Evolutionary conservation across 2,329 filamentous ascomycete genomes (phyloP), one percentile per base, ranked within the genome.

Genomic region (Pestalotiopsis sp.): DNA sequence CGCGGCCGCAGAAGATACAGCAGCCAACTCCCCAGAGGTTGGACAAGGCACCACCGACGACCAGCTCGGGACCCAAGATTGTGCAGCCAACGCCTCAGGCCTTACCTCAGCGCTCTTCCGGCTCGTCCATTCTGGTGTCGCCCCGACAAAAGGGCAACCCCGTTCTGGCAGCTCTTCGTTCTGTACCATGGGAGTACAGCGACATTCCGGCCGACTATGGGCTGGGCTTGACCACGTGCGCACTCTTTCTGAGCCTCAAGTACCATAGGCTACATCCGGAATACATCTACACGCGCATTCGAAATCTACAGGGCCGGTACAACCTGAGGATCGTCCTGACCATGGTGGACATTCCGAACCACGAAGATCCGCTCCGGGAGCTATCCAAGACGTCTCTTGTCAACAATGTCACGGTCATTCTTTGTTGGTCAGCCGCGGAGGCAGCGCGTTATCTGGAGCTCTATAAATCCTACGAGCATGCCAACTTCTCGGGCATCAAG

Each of bases 261-360:
- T 99, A 99, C 81, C 96, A 99, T 81, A 94, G 95, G 36, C 87
- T 99, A 66, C 96, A 99, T 78, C 96, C 96, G 0, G 96, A 99
- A 81, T 99, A 99, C 84, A 94, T 99, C 76, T 98, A 98, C 83
- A 94, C 92, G 27, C 92, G 96, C 68, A 97, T 99, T 74, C 91
- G 92, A 66, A 90, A 91, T 63, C 85, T 99, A 4, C 93, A 93
- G 65, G 93, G 93, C 65, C 94, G 93, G 81, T 98, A 97, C 83
- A 92, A 91, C 73, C 87, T 99, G 23, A 93, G 96, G 62, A 87
- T 99, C 66, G 83, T 99, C 36, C 87, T 99, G 63, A 91, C 92
- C 23, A 94, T 98, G 89, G 95, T 98, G 31, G 96, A 99, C 80
- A 97, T 99, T 66, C 90, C 92, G 27, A 97, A 97, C 77, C 96